These are phyloP conservation scores for Pisolithus marmoratus DNA, from an alignment of 768 basidiomycete genomes.

Conservation along the genomic window DNA sequence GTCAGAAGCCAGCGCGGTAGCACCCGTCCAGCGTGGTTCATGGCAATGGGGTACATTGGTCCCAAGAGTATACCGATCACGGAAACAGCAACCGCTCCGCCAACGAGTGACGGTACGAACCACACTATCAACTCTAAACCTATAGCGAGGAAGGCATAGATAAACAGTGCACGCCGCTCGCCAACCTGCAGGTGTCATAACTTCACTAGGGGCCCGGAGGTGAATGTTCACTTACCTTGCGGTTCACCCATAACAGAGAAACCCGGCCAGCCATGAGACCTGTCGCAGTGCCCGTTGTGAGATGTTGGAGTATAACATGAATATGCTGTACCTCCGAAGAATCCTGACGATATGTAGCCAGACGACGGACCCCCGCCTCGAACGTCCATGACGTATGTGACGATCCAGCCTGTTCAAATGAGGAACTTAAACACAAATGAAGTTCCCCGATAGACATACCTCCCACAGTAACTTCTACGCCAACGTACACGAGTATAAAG, in stretches of 20 bases:
- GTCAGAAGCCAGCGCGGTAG: conserved; percentile 67
- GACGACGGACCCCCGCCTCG: conserved; percentile 42
- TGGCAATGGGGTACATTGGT: conserved; percentile 49
- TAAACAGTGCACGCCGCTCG: conserved; percentile 45
- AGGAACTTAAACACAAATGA: not conserved
- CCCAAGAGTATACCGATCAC: conserved; percentile 52
- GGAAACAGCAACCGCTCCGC: conserved; percentile 49
- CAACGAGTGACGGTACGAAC: conserved; percentile 49
- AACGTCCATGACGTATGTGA: conserved; percentile 47
- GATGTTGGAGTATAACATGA: not conserved
- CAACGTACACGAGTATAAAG: conserved; percentile 64
- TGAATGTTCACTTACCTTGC: conserved; percentile 30
- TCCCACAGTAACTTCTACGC: conserved; percentile 53
- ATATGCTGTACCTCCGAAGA: conserved; percentile 42
- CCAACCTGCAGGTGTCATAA: conserved; percentile 35
- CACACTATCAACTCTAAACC: conserved; percentile 54
- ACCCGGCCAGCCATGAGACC: conserved; percentile 57
- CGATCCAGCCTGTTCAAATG: conserved; percentile 54
- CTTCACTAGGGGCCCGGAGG: not conserved
- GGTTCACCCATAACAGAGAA: conserved; percentile 50
- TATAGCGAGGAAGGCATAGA: conserved; percentile 49
- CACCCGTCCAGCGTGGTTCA: conserved; percentile 65
- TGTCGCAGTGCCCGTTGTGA: conserved; percentile 14
- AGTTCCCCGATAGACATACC: conserved; percentile 20
- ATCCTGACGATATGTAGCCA: conserved; percentile 49